Conservation (phyloP, 2,329 filamentous ascomycete species). For the Trichoderma arundinaceum region DNA sequence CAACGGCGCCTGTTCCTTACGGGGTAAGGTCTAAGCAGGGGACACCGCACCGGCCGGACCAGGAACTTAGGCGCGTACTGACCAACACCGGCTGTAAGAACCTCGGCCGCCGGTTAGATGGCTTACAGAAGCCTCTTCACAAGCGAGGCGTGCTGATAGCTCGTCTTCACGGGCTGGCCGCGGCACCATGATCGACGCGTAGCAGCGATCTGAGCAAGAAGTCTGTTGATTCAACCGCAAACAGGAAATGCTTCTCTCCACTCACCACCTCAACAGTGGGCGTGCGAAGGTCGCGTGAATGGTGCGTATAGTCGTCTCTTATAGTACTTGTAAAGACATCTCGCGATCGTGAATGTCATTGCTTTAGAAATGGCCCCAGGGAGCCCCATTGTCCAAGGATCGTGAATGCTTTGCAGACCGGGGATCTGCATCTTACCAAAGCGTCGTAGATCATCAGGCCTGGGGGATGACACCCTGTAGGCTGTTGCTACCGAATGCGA, state of each 20-base stretch:
- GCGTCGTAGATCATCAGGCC: slow-evolving; percentile 30
- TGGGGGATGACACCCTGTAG: slow-evolving; percentile 24
- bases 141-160: slow-evolving; percentile 8
- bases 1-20: slow-evolving; percentile 30
- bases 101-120: slow-evolving; percentile 41
- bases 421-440: slow-evolving; percentile 31
- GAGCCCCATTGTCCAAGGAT: slow-evolving; percentile 22
- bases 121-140: slow-evolving; percentile 8
- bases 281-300: neutral
- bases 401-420: slow-evolving; percentile 31
- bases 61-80: slow-evolving; percentile 30
- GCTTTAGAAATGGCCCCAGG: slow-evolving; percentile 6
- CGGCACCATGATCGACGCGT: slow-evolving; percentile 18
- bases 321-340: neutral
- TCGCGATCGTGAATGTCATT: neutral
- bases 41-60: slow-evolving; percentile 12
- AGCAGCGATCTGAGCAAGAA: slow-evolving; percentile 2
- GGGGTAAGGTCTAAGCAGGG: slow-evolving; percentile 25
- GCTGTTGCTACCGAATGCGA: slow-evolving; percentile 27
- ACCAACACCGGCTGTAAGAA: slow-evolving; percentile 41
- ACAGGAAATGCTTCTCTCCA: neutral
- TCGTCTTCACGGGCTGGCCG: neutral
- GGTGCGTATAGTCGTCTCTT: neutral
- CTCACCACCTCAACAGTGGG: neutral
- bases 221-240: slow-evolving; percentile 5